phyloP scores from a whole-genome alignment of 495 filamentous ascomycete species.

The Xylaria grammica region DNA sequence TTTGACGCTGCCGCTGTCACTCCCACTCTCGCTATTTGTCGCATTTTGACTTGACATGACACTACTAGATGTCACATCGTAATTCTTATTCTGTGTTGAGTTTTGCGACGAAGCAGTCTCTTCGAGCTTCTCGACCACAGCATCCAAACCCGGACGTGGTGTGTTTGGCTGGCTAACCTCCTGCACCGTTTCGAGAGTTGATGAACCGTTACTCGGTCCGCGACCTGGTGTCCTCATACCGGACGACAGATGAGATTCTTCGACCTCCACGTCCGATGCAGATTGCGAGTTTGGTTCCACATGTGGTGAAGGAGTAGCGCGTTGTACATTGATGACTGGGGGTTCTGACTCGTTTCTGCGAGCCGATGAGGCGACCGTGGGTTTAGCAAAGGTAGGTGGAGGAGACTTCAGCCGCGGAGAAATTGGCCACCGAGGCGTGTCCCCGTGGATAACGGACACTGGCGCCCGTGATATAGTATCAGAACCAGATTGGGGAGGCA shows the following conservation, averaged over 20 bases:
- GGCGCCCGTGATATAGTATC: slow-evolving; percentile 66
- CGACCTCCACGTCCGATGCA: slow-evolving; percentile 55
- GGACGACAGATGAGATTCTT: slow-evolving; percentile 56
- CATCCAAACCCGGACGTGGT: slow-evolving; percentile 53
- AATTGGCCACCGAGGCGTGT: slow-evolving; percentile 67
- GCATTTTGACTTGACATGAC: slow-evolving; percentile 40
- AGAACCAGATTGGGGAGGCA: slow-evolving; percentile 56
- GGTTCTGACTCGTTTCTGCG: slow-evolving; percentile 53
- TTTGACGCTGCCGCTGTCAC: slow-evolving; percentile 61
- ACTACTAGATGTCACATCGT: slow-evolving; percentile 39
- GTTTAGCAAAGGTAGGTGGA: slow-evolving; percentile 59
- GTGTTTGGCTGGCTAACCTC: slow-evolving; percentile 85
- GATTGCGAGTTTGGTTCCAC: slow-evolving; percentile 41
- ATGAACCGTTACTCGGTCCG: slow-evolving; percentile 66
- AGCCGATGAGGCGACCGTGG: slow-evolving; percentile 46
- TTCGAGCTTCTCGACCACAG: slow-evolving; percentile 53
- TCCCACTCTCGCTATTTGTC: slow-evolving; percentile 63
- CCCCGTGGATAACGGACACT: slow-evolving; percentile 46
- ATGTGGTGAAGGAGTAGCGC: slow-evolving; percentile 51
- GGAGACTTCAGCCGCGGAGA: slow-evolving; percentile 72
- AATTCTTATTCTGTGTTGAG: slow-evolving; percentile 40
- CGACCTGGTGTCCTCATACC: slow-evolving; percentile 71
- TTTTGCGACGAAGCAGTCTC: slow-evolving; percentile 52
- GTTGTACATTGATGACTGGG: slow-evolving; percentile 61
- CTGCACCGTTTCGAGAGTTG: slow-evolving; percentile 88